Evolutionary conservation across 169 alveolate genomes (phyloP), one percentile per base, ranked within the genome.

Genomic region (Babesia bigemina): DNA sequence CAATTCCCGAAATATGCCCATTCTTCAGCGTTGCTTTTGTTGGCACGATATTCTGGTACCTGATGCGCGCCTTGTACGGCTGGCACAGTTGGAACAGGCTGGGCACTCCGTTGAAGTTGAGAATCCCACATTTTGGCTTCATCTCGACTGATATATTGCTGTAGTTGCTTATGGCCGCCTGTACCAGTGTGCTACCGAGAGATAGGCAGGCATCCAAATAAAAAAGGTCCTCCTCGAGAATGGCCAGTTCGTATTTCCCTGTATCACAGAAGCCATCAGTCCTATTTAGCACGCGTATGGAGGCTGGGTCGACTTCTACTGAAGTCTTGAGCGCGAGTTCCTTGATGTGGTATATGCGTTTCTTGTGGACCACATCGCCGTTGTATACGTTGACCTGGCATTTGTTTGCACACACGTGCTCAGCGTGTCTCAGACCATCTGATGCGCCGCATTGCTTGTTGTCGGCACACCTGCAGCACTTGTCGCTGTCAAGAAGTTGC

Each of bases 81-180:
- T 89, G 92, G 59, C 75, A 79, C 74, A 89, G 61, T 63, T 85
- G 79, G 63, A 85, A 89, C 53, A 79, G 57, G 52, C 88, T 88
- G n/a, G 84, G 75, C 74, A 84, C 52, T 17, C 86, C 84, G 36
- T 69, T 62, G 70, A 82, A 89, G 63, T 89, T 87, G 16, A 66
- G 14, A 44, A 89, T 45, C 28, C 93, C 93, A 66, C 93, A 85
- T 63, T 89, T 89, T 62, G 85, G 74, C 66, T 89, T 89, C 33
- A 89, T 14, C 56, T 89, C 93, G 17, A 89, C 65, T 26, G 91
- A 79, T 21, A 85, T 57, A 29, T 89, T 82, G n/a, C 52, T 56
- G 33, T 62, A 55, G 45, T 52, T n/a, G 8, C 39, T 42, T 44
- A 49, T 77, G n/a, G 52, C 65, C 24, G 42, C 17, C 59, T 59